These are phyloP conservation scores for Saccharum spontaneum DNA, from an alignment of 176 grass and related monocot genomes.

Conservation along the genomic window DNA sequence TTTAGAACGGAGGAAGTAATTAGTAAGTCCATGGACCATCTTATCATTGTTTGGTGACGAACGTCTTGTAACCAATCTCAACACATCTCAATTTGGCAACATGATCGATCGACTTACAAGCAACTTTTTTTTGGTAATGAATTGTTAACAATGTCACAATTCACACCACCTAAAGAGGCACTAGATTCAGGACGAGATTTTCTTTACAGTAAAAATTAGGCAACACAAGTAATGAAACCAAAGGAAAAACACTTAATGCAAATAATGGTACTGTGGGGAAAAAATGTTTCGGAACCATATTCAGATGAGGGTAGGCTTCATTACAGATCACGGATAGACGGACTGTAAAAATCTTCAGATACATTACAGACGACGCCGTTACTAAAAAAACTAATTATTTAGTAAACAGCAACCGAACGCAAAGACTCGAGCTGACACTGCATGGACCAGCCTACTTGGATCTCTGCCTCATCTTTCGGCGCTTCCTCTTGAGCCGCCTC, in stretches of 20 bases:
- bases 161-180: not conserved
- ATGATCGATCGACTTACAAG: too few relatives aligned
- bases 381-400: constrained; percentile 5
- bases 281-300: too few relatives aligned
- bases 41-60: too few relatives aligned
- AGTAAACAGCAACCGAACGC: not conserved
- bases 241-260: not conserved
- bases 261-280: not conserved
- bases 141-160: not conserved
- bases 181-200: not conserved
- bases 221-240: not conserved
- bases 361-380: not conserved
- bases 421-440: not conserved
- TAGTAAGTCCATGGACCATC: too few relatives aligned
- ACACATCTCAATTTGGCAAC: too few relatives aligned
- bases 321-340: not conserved
- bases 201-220: not conserved
- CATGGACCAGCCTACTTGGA: constrained; percentile 40
- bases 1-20: too few relatives aligned
- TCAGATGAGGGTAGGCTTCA: not conserved
- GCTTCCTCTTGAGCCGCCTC: constrained; percentile 74
- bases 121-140: too few relatives aligned
- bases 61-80: too few relatives aligned
- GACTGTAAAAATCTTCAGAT: not conserved
- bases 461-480: constrained; percentile 75